Conservation (phyloP, 2,329 filamentous ascomycete genomes). For the Sporothrix mexicana region DNA sequence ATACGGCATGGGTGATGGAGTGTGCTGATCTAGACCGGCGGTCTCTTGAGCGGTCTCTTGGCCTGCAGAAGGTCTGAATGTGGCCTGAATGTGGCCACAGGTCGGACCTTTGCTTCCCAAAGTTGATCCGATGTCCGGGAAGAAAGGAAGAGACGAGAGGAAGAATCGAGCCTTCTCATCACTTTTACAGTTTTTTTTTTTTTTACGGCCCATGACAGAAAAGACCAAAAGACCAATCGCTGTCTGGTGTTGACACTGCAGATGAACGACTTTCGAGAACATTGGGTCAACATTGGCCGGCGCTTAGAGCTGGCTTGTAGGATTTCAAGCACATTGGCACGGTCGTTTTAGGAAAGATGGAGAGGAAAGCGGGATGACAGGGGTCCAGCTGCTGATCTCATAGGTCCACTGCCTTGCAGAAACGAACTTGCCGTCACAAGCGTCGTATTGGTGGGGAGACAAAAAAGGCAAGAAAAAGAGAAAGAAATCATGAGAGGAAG, state of each 20-base stretch:
- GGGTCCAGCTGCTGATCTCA: constrained; percentile 8
- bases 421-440: background rate
- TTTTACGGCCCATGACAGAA: too few relatives aligned
- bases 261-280: background rate
- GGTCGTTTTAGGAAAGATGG: constrained; percentile 5
- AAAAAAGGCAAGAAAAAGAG: background rate
- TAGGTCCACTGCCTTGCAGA: background rate
- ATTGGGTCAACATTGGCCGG: background rate
- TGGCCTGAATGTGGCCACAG: background rate
- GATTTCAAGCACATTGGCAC: background rate
- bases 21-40: constrained; percentile 18
- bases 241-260: background rate
- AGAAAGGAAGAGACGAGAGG: background rate
- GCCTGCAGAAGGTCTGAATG: background rate
- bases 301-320: constrained; percentile 6
- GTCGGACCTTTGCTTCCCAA: background rate
- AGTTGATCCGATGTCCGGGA: constrained; percentile 2
- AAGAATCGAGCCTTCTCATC: constrained; percentile 6
- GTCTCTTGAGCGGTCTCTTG: background rate
- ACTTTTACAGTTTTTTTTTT: background rate
- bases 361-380: constrained; percentile 2
- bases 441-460: background rate
- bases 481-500: background rate
- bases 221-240: constrained; percentile 1
- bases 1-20: background rate